Evolutionary conservation across 2,329 filamentous ascomycete species (phyloP).

Genomic region (Mycosphaerelloides madeirae): DNA sequence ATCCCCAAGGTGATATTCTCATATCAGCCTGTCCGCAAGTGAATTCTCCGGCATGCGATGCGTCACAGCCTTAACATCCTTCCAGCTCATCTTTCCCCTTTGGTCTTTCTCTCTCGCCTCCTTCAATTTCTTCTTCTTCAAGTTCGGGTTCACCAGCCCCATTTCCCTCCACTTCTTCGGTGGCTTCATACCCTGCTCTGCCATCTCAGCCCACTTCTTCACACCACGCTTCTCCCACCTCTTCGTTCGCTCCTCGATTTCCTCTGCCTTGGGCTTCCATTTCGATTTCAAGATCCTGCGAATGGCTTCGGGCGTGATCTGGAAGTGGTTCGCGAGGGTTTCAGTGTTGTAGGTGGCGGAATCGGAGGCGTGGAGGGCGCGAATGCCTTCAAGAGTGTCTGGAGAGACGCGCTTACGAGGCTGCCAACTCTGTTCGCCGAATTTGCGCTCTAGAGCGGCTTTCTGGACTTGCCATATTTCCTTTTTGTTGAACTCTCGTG

Average conservation of each 20-base stretch:
- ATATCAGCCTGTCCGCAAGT: slow-evolving; percentile 8
- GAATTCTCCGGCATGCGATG: slow-evolving; percentile 1
- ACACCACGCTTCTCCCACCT: slow-evolving; percentile 48
- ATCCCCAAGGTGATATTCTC: too few species aligned
- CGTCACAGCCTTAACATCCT: background rate
- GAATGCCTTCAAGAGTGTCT: slow-evolving; percentile 85
- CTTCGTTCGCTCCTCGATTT: slow-evolving; percentile 39
- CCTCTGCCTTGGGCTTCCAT: slow-evolving; percentile 57
- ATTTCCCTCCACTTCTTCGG: slow-evolving; percentile 49
- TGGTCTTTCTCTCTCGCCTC: background rate
- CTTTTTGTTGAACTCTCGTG: slow-evolving; percentile 5
- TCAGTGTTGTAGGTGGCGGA: slow-evolving; percentile 72
- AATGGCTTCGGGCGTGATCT: slow-evolving; percentile 82
- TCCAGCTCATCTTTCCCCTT: slow-evolving; percentile 7
- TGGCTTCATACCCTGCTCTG: slow-evolving; percentile 52
- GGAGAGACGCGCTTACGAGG: slow-evolving; percentile 85
- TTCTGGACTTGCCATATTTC: slow-evolving; percentile 74
- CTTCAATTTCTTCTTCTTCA: slow-evolving; percentile 5
- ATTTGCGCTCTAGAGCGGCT: slow-evolving; percentile 67
- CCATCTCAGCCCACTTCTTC: slow-evolving; percentile 46
- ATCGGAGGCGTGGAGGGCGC: slow-evolving; percentile 71
- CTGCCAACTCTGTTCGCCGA: slow-evolving; percentile 69
- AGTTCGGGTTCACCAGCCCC: slow-evolving; percentile 32
- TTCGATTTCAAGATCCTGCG: slow-evolving; percentile 79
- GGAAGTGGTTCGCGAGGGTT: slow-evolving; percentile 70